Evolutionary conservation across 768 basidiomycete genomes (phyloP).

Genomic region (Pleurotus citrinopileatus): DNA sequence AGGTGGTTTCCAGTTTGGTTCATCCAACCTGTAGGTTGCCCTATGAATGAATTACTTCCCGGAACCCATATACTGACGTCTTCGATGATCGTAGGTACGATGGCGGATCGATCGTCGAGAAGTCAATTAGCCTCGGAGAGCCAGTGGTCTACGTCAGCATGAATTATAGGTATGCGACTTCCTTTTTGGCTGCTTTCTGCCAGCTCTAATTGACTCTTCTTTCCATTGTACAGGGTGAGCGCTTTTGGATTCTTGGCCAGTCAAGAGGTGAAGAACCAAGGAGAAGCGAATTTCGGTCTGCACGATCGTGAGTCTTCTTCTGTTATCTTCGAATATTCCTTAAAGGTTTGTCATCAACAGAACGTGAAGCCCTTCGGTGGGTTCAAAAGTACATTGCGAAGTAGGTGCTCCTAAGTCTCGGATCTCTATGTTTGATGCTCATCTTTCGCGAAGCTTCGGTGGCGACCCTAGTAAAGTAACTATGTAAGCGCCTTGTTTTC

Average conservation of each 20-base stretch:
- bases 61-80: background rate
- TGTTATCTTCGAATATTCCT: background rate
- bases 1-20: slow-evolving; percentile 20
- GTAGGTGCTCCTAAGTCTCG: background rate
- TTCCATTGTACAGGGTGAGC: slow-evolving; percentile 6
- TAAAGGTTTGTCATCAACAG: background rate
- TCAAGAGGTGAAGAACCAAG: slow-evolving; percentile 39
- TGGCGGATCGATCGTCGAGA: slow-evolving; percentile 37
- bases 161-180: slow-evolving; percentile 40
- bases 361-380: slow-evolving; percentile 47
- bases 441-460: slow-evolving; percentile 37
- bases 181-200: background rate
- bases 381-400: slow-evolving; percentile 55
- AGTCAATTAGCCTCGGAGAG: slow-evolving; percentile 38
- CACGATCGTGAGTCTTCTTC: slow-evolving; percentile 50
- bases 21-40: slow-evolving; percentile 15
- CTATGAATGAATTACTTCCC: slow-evolving; percentile 1
- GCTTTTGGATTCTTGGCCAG: slow-evolving; percentile 45
- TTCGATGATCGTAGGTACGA: slow-evolving; percentile 31
- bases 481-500: slow-evolving; percentile 28
- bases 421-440: background rate
- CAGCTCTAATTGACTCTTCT: slow-evolving; percentile 7
- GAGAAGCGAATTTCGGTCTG: slow-evolving; percentile 55
- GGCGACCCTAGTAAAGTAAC: slow-evolving; percentile 56
- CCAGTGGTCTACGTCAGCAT: slow-evolving; percentile 51